A percentile compares a stretch with the other conserved stretches of the same genome.
Conservation (phyloP, 2,329 filamentous ascomycete species). For the Rhexocercosporidium sp. region DNA sequence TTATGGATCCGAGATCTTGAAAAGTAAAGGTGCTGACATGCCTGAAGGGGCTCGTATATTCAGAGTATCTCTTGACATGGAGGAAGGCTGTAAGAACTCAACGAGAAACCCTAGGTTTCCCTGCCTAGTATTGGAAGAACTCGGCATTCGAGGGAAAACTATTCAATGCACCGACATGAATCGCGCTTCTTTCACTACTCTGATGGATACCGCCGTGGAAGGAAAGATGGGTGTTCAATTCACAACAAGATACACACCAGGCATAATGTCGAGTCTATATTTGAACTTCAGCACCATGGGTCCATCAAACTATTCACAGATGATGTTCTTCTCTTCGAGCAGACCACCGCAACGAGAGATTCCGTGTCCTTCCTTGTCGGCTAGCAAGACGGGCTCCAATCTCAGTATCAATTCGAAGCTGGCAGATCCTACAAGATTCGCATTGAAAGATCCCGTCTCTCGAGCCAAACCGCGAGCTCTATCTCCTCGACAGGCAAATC, state of each 20-base stretch:
- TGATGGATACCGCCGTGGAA: conserved; percentile 19
- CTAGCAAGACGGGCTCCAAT: conserved; percentile 12
- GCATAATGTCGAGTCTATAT: conserved; percentile 12
- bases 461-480: conserved; percentile 21
- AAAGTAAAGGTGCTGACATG: neutral
- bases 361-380: conserved; percentile 22
- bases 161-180: conserved; percentile 15
- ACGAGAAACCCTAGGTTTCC: neutral
- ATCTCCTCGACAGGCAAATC: conserved; percentile 22
- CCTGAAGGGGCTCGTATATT: conserved; percentile 18
- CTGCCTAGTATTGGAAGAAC: neutral
- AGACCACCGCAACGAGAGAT: conserved; percentile 13
- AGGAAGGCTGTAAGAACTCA: conserved; percentile 13
- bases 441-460: conserved; percentile 10
- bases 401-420: conserved; percentile 15
- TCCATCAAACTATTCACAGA: conserved; percentile 25
- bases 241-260: conserved; percentile 19
- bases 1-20: too few species aligned
- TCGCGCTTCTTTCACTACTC: conserved; percentile 16
- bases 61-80: conserved; percentile 20
- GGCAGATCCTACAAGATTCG: conserved; percentile 18
- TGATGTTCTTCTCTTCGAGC: conserved; percentile 10
- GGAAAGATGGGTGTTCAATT: conserved; percentile 20
- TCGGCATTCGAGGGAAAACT: conserved; percentile 5
- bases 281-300: conserved; percentile 19